Evolutionary conservation across 2,329 filamentous ascomycete genomes (phyloP).

Genomic region (Pseudocercospora cruenta): DNA sequence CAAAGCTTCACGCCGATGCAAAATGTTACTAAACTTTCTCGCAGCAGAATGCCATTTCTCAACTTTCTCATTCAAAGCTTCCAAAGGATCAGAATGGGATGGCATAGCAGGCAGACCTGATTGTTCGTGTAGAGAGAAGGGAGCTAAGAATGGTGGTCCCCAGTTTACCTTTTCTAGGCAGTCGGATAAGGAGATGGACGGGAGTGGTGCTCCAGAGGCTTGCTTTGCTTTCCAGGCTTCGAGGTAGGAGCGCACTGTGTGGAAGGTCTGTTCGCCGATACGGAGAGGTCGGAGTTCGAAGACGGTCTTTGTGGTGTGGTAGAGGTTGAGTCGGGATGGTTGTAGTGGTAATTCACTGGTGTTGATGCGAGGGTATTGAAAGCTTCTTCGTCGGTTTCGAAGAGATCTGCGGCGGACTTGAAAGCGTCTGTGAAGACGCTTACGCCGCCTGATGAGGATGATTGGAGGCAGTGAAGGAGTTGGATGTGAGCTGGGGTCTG

Average conservation of each 20-base stretch:
- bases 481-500: constrained; percentile 78
- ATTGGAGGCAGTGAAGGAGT: constrained; percentile 84
- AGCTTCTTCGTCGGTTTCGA: constrained; percentile 14
- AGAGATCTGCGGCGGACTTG: constrained; percentile 55
- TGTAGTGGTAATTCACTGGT: constrained; percentile 52
- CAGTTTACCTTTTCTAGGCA: constrained; percentile 37
- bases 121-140: constrained; percentile 25
- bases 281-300: constrained; percentile 35
- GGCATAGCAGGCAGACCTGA: constrained; percentile 1
- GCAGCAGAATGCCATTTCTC: constrained; percentile 55
- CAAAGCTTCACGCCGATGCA: constrained; percentile 63
- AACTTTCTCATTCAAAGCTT: background rate
- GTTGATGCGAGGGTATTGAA: constrained; percentile 21
- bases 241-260: background rate
- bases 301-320: background rate
- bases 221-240: background rate
- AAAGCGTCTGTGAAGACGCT: constrained; percentile 84
- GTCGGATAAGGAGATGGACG: constrained; percentile 21
- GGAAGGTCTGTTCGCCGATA: constrained; percentile 29
- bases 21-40: constrained; percentile 58
- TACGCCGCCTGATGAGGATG: constrained; percentile 78
- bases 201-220: background rate
- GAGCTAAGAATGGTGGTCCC: constrained; percentile 44
- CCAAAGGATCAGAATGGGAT: background rate
- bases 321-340: constrained; percentile 44